A percentile compares a stretch with the other conserved stretches of the same genome.
phyloP scores from a whole-genome alignment of 2,329 filamentous ascomycete genomes.

The Microcyclospora tardicrescens region DNA sequence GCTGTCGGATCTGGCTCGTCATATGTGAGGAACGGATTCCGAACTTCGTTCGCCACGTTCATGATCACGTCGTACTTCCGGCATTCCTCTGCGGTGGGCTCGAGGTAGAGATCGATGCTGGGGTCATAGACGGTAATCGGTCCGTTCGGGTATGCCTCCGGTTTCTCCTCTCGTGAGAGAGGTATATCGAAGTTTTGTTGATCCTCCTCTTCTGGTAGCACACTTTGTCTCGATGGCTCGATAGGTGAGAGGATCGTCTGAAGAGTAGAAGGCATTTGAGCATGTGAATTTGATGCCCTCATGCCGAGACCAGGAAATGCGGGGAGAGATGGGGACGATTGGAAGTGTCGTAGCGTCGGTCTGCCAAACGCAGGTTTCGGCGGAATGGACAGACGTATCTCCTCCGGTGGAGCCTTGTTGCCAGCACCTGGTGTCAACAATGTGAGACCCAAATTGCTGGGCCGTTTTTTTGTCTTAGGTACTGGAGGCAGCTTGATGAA shows the following conservation, averaged over 20 bases:
- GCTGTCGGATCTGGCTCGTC: slow-evolving; percentile 18
- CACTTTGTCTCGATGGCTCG: slow-evolving; percentile 4
- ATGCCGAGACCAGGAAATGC: slow-evolving; percentile 34
- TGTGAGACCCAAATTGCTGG: slow-evolving; percentile 63
- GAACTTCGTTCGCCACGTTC: slow-evolving; percentile 72
- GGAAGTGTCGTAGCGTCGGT: slow-evolving; percentile 44
- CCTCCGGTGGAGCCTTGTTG: slow-evolving; percentile 46
- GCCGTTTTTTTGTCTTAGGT: slow-evolving; percentile 45
- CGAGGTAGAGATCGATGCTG: slow-evolving; percentile 64
- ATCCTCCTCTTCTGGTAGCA: slow-evolving; percentile 33
- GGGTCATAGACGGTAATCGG: slow-evolving; percentile 72
- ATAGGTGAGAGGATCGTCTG: slow-evolving; percentile 21
- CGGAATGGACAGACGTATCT: slow-evolving; percentile 43
- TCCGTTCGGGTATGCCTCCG: slow-evolving; percentile 68
- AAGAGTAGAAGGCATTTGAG: slow-evolving; percentile 4
- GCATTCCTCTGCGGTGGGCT: slow-evolving; percentile 67
- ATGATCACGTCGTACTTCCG: slow-evolving; percentile 69
- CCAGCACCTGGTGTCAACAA: slow-evolving; percentile 48
- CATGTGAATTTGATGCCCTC: not conserved
- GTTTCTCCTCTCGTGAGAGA: slow-evolving; percentile 54
- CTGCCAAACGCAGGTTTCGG: slow-evolving; percentile 43
- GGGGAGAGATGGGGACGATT: slow-evolving; percentile 48
- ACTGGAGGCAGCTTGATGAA: slow-evolving; percentile 73
- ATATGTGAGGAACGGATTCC: slow-evolving; percentile 51
- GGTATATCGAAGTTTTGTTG: slow-evolving; percentile 42